Conservation (phyloP, 2,329 filamentous ascomycete genomes). For the Aspergillus tanneri region DNA sequence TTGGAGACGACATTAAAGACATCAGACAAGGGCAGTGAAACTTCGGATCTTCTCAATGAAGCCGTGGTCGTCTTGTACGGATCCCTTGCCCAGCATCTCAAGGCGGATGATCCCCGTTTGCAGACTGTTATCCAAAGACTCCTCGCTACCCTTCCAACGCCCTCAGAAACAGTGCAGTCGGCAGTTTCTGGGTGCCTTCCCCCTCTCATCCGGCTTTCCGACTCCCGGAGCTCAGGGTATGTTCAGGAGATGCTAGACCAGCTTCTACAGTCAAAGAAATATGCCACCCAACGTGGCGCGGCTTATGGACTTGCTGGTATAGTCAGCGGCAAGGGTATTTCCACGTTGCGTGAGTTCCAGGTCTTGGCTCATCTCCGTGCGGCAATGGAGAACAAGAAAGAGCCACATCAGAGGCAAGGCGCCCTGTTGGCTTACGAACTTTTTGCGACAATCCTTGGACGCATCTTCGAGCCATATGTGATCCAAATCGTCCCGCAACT, state of each 20-base stretch:
- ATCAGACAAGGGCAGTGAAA: constrained; percentile 76
- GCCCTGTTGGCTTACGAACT: constrained; percentile 89
- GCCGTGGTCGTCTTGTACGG: constrained; percentile 98
- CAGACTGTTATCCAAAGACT: constrained; percentile 84
- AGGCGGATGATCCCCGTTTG: constrained; percentile 79
- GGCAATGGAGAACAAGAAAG: constrained; percentile 94
- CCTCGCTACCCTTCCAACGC: constrained; percentile 83
- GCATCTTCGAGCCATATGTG: constrained; percentile 92
- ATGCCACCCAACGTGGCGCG: constrained; percentile 87
- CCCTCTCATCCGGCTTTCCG: constrained; percentile 79
- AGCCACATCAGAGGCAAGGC: constrained; percentile 81
- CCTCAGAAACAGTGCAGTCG: constrained; percentile 95
- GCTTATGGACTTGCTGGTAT: constrained; percentile 93
- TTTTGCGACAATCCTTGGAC: constrained; percentile 78
- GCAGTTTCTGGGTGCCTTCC: constrained; percentile 93
- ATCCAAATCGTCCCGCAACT: constrained; percentile 93
- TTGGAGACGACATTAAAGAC: constrained; percentile 87
- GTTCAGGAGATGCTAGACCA: constrained; percentile 77
- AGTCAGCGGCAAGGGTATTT: constrained; percentile 82
- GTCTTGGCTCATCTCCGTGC: constrained; percentile 78
- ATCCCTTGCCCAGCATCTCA: constrained; percentile 83
- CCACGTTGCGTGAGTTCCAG: constrained; percentile 76
- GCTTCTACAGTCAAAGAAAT: constrained; percentile 83
- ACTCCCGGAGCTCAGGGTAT: constrained; percentile 75
- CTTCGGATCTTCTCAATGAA: constrained; percentile 88